Evolutionary conservation across 441 rosid species (phyloP).

Genomic region (Adansonia gregorii): DNA sequence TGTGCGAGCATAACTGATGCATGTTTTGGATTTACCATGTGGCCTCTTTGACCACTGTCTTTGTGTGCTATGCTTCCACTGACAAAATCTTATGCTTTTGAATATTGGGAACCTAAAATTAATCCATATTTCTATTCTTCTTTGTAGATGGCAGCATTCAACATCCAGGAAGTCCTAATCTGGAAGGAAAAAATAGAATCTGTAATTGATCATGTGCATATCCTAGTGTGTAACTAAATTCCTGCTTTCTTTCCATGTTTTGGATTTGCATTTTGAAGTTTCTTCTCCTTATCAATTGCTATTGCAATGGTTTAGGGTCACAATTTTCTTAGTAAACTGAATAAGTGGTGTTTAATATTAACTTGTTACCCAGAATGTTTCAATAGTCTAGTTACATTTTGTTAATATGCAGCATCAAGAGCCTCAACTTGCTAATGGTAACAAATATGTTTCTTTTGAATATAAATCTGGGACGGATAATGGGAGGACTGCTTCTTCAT

Average conservation of each 20-base stretch:
- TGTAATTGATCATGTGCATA: slow-evolving; percentile 88
- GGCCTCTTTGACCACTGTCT: not conserved
- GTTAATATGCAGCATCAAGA: slow-evolving; percentile 82
- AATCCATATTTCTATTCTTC: slow-evolving; percentile 36
- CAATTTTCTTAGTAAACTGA: not conserved
- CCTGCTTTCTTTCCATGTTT: not conserved
- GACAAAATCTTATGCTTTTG: slow-evolving; percentile 1
- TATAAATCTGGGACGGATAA: slow-evolving; percentile 95
- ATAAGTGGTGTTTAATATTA: not conserved
- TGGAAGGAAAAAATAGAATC: slow-evolving; percentile 96
- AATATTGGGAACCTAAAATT: slow-evolving; percentile 16
- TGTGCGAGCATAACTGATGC: slow-evolving; percentile 9
- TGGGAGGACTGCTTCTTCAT: slow-evolving; percentile 93
- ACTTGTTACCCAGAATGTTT: slow-evolving; percentile 28
- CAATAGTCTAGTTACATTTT: slow-evolving; percentile 27
- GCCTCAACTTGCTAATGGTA: slow-evolving; percentile 75
- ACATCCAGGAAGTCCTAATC: slow-evolving; percentile 89
- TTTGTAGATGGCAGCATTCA: slow-evolving; percentile 99
- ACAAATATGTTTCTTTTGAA: slow-evolving; percentile 89
- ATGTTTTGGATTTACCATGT: not conserved
- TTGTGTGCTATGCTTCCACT: not conserved
- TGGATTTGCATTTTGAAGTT: slow-evolving; percentile 4
- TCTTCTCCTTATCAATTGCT: not conserved
- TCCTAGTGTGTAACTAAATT: not conserved
- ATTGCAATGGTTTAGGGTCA: not conserved